These are phyloP conservation scores for Ophiocordyceps camponoti-leonardi DNA, from an alignment of 2,329 filamentous ascomycete genomes.

Conservation along the genomic window DNA sequence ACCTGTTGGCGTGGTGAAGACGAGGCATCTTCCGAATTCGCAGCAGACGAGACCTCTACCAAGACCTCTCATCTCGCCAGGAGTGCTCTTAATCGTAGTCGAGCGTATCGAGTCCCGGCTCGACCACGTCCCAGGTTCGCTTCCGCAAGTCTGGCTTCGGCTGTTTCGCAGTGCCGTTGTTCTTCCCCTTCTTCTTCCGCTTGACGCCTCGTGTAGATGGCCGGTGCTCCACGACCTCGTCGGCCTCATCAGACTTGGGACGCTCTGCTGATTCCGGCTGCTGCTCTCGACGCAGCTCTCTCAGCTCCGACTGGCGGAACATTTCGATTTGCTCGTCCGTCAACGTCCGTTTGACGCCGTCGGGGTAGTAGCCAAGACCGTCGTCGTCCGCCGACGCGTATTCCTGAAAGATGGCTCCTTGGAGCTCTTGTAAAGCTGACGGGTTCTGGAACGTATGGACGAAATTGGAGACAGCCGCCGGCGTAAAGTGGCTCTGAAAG, in stretches of 20 bases:
- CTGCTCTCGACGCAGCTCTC: slow-evolving; percentile 40
- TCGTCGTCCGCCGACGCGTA: slow-evolving; percentile 34
- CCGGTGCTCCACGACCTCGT: background rate
- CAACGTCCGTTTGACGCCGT: slow-evolving; percentile 75
- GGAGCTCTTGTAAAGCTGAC: slow-evolving; percentile 10
- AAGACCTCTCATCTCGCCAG: no score
- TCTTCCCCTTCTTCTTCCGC: slow-evolving; percentile 17
- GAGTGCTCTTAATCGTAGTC: slow-evolving; percentile 37
- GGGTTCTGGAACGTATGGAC: slow-evolving; percentile 24
- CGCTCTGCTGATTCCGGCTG: slow-evolving; percentile 11
- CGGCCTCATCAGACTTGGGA: background rate
- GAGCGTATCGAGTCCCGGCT: slow-evolving; percentile 39
- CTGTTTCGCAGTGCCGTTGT: slow-evolving; percentile 19
- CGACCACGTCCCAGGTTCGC: slow-evolving; percentile 50
- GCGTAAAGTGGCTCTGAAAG: slow-evolving; percentile 41
- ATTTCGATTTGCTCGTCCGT: slow-evolving; percentile 85
- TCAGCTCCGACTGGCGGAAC: slow-evolving; percentile 77
- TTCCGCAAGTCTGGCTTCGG: slow-evolving; percentile 46
- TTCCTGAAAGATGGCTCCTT: slow-evolving; percentile 5
- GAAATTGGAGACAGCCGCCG: slow-evolving; percentile 27
- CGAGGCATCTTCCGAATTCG: no score
- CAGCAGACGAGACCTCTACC: no score
- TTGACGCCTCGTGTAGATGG: slow-evolving; percentile 4
- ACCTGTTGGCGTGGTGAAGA: background rate
- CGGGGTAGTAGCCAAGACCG: slow-evolving; percentile 65